Conservation (phyloP, 2,329 filamentous ascomycete species). For the Rhytidhysteron rufulum region DNA sequence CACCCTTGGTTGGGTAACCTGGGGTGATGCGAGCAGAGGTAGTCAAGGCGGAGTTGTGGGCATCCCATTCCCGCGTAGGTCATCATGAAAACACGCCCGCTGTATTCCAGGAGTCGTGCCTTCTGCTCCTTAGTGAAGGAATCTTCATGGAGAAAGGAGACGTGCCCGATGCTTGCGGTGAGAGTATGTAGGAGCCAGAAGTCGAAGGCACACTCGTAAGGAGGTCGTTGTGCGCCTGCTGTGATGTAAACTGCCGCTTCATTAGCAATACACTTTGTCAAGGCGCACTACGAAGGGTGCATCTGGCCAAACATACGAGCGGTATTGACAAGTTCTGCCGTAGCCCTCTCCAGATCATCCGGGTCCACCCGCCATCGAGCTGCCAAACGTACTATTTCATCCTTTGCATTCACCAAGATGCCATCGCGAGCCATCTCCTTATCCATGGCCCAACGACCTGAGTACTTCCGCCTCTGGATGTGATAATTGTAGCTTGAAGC, state of each 20-base stretch:
- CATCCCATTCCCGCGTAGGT: constrained; percentile 5
- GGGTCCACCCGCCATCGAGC: no score
- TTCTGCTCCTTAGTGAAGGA: constrained; percentile 6
- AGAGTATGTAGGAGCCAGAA: constrained; percentile 5
- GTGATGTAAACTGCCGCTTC: constrained; percentile 4
- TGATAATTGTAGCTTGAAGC: not conserved
- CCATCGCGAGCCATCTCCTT: not conserved
- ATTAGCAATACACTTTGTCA: no score
- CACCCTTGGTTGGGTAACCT: not conserved
- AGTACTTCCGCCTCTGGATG: not conserved
- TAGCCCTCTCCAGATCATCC: no score
- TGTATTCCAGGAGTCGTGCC: constrained; percentile 7
- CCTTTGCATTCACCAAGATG: no score
- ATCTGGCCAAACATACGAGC: no score
- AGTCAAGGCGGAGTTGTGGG: constrained; percentile 4
- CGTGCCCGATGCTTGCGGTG: constrained; percentile 3
- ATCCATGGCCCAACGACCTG: not conserved
- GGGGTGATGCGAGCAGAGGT: not conserved
- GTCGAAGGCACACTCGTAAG: constrained; percentile 5
- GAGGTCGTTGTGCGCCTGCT: constrained; percentile 2
- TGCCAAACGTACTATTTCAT: no score
- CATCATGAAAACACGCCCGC: constrained; percentile 3
- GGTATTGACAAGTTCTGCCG: no score
- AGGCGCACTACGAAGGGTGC: no score
- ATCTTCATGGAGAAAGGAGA: constrained; percentile 2